These are phyloP conservation scores for Leccinum truebloodii DNA, from an alignment of 768 basidiomycete species.

Conservation along the genomic window DNA sequence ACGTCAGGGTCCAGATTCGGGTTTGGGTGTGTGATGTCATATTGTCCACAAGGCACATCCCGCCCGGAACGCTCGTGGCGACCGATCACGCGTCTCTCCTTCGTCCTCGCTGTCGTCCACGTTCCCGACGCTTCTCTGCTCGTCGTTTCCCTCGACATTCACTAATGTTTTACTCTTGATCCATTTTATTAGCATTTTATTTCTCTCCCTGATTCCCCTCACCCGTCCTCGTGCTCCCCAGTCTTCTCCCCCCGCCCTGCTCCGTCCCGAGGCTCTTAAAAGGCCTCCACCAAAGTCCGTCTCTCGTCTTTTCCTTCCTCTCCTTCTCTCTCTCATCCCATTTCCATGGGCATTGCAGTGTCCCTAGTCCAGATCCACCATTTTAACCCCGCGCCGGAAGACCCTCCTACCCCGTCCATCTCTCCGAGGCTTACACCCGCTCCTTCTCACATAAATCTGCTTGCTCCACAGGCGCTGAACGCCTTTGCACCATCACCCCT, in stretches of 20 bases:
- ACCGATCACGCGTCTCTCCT: slow-evolving; percentile 20
- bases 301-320: slow-evolving; percentile 5
- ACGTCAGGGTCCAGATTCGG: neutral
- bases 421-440: slow-evolving; percentile 21
- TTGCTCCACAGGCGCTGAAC: slow-evolving; percentile 30
- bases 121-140: slow-evolving; percentile 17
- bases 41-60: slow-evolving; percentile 24
- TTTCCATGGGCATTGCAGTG: slow-evolving; percentile 34
- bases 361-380: slow-evolving; percentile 33
- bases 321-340: slow-evolving; percentile 9
- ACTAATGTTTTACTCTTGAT: slow-evolving; percentile 16
- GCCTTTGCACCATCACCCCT: slow-evolving; percentile 31
- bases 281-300: slow-evolving; percentile 26
- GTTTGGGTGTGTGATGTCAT: neutral
- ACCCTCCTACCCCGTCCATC: slow-evolving; percentile 9
- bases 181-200: slow-evolving; percentile 4
- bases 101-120: slow-evolving; percentile 23
- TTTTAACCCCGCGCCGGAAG: slow-evolving; percentile 18
- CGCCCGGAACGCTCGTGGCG: slow-evolving; percentile 20
- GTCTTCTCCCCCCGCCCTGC: slow-evolving; percentile 30
- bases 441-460: slow-evolving; percentile 37
- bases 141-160: slow-evolving; percentile 13
- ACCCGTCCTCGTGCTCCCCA: slow-evolving; percentile 31
- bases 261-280: slow-evolving; percentile 23
- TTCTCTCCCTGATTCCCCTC: slow-evolving; percentile 18